phyloP scores from a whole-genome alignment of 805 yeast species.

The Starmerella bombi region DNA sequence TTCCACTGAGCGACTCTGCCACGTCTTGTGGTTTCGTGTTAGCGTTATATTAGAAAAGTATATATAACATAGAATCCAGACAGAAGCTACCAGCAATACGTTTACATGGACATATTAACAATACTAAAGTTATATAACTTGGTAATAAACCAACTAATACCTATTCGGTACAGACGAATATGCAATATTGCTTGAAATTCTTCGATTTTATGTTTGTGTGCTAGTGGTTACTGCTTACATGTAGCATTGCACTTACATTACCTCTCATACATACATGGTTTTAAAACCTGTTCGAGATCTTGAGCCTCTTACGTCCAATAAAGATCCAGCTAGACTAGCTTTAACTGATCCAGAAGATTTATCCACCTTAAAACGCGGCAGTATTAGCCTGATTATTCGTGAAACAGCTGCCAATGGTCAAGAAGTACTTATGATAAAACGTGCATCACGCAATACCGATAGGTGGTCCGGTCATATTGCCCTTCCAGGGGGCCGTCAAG shows the following conservation, averaged over 20 bases:
- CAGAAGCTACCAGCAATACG: too few relatives aligned
- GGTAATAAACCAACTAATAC: too few relatives aligned
- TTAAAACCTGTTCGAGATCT: conserved; percentile 1
- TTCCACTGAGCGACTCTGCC: background rate
- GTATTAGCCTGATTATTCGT: conserved; percentile 7
- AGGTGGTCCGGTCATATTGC: conserved; percentile 34
- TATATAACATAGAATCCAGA: too few relatives aligned
- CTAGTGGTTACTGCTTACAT: too few relatives aligned
- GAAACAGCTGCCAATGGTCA: conserved; percentile 9
- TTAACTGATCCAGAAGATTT: conserved; percentile 3
- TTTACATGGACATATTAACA: too few relatives aligned
- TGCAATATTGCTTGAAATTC: too few relatives aligned
- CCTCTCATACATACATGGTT: background rate
- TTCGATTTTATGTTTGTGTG: background rate
- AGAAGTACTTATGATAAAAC: conserved; percentile 29
- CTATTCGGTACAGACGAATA: too few relatives aligned
- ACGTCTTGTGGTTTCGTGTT: conserved; percentile 1
- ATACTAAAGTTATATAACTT: too few relatives aligned
- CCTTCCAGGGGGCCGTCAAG: conserved; percentile 32
- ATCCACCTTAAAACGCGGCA: conserved; percentile 1
- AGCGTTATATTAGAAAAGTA: too few relatives aligned
- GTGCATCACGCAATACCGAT: conserved; percentile 27
- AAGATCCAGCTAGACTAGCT: conserved; percentile 4
- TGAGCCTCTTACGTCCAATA: background rate
- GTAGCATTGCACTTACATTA: too few relatives aligned